phyloP scores from a whole-genome alignment of 2,329 filamentous ascomycete genomes.

The Hypoxylon sp. region DNA sequence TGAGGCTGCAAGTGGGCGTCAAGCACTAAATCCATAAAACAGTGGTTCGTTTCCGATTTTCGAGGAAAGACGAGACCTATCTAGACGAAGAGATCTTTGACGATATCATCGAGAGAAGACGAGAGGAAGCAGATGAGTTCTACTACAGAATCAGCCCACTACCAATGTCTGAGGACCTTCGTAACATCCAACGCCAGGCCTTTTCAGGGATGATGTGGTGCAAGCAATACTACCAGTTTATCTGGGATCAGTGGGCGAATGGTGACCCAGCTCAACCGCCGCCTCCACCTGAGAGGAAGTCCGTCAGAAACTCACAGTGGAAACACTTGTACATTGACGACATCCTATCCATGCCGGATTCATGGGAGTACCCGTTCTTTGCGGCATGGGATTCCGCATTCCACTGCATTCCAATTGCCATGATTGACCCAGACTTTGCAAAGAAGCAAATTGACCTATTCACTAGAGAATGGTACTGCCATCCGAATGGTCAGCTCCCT shows the following conservation, averaged over 20 bases:
- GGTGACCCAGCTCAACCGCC: slow-evolving; percentile 90
- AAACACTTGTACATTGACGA: slow-evolving; percentile 96
- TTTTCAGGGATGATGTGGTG: slow-evolving; percentile 99
- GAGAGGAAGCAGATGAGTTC: slow-evolving; percentile 94
- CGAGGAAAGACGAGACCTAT: slow-evolving; percentile 79
- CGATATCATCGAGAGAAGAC: slow-evolving; percentile 86
- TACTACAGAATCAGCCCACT: slow-evolving; percentile 93
- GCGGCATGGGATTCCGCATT: slow-evolving; percentile 98
- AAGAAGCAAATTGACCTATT: slow-evolving; percentile 98
- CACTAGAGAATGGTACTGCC: slow-evolving; percentile 98
- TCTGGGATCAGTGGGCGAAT: slow-evolving; percentile 98
- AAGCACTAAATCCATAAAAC: slow-evolving; percentile 23
- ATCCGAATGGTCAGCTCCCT: slow-evolving; percentile 94
- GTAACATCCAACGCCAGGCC: slow-evolving; percentile 94
- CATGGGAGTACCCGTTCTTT: slow-evolving; percentile 99
- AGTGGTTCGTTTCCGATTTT: slow-evolving; percentile 93
- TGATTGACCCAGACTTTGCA: slow-evolving; percentile 97
- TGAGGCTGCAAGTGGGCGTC: slow-evolving; percentile 55
- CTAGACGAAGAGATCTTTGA: slow-evolving; percentile 95
- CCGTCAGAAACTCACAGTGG: slow-evolving; percentile 89
- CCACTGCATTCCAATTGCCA: slow-evolving; percentile 93
- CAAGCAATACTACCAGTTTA: slow-evolving; percentile 96
- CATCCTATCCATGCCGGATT: slow-evolving; percentile 96
- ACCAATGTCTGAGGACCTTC: slow-evolving; percentile 91
- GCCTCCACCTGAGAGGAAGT: slow-evolving; percentile 82